Conservation (phyloP, 257 asterid species). For the Cinchona pubescens region DNA sequence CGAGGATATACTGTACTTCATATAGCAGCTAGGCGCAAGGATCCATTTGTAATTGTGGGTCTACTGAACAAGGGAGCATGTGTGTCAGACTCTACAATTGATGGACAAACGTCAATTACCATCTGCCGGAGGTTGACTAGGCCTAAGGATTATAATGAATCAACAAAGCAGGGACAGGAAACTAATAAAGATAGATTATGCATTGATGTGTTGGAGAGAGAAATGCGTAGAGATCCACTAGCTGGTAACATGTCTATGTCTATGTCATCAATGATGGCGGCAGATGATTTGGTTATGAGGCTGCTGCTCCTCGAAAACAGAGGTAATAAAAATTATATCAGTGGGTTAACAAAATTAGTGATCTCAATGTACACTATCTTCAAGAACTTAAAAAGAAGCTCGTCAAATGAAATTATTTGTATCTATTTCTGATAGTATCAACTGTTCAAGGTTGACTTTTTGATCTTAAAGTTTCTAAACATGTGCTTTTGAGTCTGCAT, state of each 20-base stretch:
- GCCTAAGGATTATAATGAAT: constrained; percentile 64
- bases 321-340: constrained; percentile 37
- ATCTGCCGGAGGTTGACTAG: constrained; percentile 70
- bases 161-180: constrained; percentile 56
- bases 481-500: background rate
- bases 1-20: constrained; percentile 80
- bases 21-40: constrained; percentile 88
- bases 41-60: constrained; percentile 51
- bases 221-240: constrained; percentile 62
- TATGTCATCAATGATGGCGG: constrained; percentile 49
- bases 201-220: constrained; percentile 70
- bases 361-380: background rate
- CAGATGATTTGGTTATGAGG: constrained; percentile 78
- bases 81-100: constrained; percentile 51
- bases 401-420: background rate
- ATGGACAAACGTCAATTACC: constrained; percentile 65
- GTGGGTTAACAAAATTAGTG: background rate
- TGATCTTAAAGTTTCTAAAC: background rate
- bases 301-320: constrained; percentile 78
- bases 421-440: background rate
- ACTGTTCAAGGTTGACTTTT: background rate
- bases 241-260: constrained; percentile 47
- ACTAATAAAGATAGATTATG: constrained; percentile 66
- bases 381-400: background rate
- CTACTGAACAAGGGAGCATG: constrained; percentile 57